These are phyloP conservation scores for Candida chilensis DNA, from an alignment of 805 yeast genomes.

Conservation along the genomic window DNA sequence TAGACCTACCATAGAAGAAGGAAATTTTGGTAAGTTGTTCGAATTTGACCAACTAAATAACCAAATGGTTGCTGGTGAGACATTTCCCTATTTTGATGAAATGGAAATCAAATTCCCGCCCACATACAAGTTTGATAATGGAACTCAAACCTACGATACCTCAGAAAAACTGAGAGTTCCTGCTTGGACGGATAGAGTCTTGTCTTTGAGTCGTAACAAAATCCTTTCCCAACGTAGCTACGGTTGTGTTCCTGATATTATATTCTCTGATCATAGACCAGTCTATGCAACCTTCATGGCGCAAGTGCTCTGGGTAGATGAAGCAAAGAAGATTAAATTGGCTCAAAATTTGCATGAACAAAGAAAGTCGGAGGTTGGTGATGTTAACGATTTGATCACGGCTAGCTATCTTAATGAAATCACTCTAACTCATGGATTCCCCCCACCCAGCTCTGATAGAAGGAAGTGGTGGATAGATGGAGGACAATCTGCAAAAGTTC, in stretches of 20 bases:
- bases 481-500: constrained; percentile 66
- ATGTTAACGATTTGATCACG: constrained; percentile 21
- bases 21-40: constrained; percentile 42
- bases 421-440: constrained; percentile 36
- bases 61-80: constrained; percentile 68
- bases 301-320: constrained; percentile 57
- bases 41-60: constrained; percentile 70
- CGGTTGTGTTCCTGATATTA: constrained; percentile 43
- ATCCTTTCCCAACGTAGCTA: constrained; percentile 53
- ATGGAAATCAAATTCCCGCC: constrained; percentile 76
- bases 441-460: constrained; percentile 82
- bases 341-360: constrained; percentile 49
- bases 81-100: constrained; percentile 79
- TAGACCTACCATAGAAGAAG: constrained; percentile 34
- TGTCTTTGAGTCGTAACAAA: constrained; percentile 49
- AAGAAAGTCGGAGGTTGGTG: constrained; percentile 38
- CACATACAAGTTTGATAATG: constrained; percentile 90
- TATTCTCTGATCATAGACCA: constrained; percentile 86
- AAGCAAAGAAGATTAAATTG: constrained; percentile 43
- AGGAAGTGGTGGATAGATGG: constrained; percentile 90
- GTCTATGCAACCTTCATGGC: constrained; percentile 69
- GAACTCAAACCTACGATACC: constrained; percentile 74
- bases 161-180: constrained; percentile 91
- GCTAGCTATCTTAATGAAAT: constrained; percentile 7
- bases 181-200: constrained; percentile 94